Conservation (phyloP, 2,329 filamentous ascomycete species). For the Metarhizium brunneum region DNA sequence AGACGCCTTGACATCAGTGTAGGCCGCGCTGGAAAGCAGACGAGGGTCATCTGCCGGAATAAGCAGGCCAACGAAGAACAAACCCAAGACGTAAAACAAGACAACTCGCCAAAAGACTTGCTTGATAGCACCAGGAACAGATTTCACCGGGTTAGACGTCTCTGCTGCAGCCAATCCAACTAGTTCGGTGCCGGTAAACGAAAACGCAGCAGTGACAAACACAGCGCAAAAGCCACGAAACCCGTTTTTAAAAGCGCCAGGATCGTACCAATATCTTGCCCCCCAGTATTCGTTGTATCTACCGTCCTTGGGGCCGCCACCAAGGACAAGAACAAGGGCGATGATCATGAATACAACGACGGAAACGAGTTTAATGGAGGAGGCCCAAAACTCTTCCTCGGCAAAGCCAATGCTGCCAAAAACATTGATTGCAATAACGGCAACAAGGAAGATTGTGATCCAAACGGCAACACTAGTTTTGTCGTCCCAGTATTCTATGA, state of each 20-base stretch:
- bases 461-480: constrained; percentile 38
- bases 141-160: constrained; percentile 56
- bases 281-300: constrained; percentile 33
- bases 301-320: constrained; percentile 41
- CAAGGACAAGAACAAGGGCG: constrained; percentile 45
- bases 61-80: constrained; percentile 39
- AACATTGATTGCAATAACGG: constrained; percentile 41
- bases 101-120: constrained; percentile 53
- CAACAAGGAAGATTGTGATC: constrained; percentile 42
- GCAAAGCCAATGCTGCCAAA: constrained; percentile 45
- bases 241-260: constrained; percentile 54
- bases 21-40: constrained; percentile 37
- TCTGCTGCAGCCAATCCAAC: constrained; percentile 64
- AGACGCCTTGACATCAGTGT: constrained; percentile 30
- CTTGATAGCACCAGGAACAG: constrained; percentile 70
- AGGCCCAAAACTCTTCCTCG: constrained; percentile 48
- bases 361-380: constrained; percentile 45
- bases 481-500: constrained; percentile 41
- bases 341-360: constrained; percentile 55
- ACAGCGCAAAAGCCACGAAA: constrained; percentile 61
- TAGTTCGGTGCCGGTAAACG: constrained; percentile 59
- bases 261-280: constrained; percentile 31
- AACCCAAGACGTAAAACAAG: constrained; percentile 39
- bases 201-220: constrained; percentile 61
- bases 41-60: constrained; percentile 31